A percentile compares a stretch with the other conserved stretches of the same genome.
These are phyloP conservation scores for Geotrichum phurueaensis DNA, from an alignment of 1,139 yeast species.

Conservation along the genomic window DNA sequence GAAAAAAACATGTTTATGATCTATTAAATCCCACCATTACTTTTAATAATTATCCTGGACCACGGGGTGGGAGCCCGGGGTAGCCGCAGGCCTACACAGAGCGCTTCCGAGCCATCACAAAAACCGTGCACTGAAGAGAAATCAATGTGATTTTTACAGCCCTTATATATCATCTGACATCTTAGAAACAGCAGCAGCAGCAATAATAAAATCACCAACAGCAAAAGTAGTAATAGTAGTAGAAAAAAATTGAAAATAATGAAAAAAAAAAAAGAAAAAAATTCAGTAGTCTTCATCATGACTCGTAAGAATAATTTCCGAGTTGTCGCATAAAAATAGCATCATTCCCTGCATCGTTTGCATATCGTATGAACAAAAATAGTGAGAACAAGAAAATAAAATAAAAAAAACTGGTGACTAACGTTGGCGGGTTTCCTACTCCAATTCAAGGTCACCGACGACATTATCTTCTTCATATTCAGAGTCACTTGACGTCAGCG, in stretches of 20 bases:
- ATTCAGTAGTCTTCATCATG: neutral
- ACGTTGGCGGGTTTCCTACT: constrained; percentile 18
- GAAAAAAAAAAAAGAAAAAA: neutral
- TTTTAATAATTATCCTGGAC: too few species aligned
- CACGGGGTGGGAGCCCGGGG: too few species aligned
- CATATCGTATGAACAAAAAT: neutral
- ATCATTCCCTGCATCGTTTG: neutral
- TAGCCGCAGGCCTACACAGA: neutral
- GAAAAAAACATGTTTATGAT: neutral
- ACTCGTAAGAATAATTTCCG: neutral
- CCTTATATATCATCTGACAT: neutral
- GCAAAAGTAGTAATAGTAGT: neutral
- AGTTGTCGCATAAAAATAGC: neutral
- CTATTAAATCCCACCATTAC: neutral
- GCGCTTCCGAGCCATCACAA: neutral
- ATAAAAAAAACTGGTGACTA: neutral
- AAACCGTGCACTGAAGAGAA: neutral
- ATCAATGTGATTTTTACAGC: neutral
- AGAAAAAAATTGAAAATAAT: neutral
- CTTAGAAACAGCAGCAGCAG: neutral
- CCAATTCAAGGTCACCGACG: constrained; percentile 40
- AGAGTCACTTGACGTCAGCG: constrained; percentile 26
- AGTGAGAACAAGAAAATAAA: neutral
- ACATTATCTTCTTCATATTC: constrained; percentile 30
- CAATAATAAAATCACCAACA: neutral